Conservation (phyloP, 2,329 filamentous ascomycete genomes). For the Sclerotinia minor region DNA sequence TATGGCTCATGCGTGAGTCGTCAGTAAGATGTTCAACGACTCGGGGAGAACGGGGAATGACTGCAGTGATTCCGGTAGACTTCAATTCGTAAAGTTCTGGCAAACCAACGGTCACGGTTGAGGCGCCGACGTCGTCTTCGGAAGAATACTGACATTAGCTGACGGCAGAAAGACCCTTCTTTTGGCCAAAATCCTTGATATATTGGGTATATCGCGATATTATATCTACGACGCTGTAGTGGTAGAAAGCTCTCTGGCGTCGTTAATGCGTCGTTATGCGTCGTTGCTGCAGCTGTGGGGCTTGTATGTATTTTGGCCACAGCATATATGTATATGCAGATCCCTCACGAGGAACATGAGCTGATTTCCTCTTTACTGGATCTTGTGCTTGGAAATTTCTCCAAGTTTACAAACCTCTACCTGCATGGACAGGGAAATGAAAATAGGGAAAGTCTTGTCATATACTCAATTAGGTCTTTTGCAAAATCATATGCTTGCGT, state of each 20-base stretch:
- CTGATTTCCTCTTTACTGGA: constrained; percentile 15
- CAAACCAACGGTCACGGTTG: constrained; percentile 19
- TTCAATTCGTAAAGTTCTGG: constrained; percentile 18
- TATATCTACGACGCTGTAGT: constrained; percentile 20
- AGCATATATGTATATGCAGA: constrained; percentile 24
- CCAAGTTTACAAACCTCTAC: constrained; percentile 10
- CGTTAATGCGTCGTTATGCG: background rate
- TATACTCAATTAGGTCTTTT: constrained; percentile 18
- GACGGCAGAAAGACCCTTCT: constrained; percentile 16
- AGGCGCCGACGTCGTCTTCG: constrained; percentile 14
- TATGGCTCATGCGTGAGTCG: constrained; percentile 4
- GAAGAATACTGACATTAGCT: constrained; percentile 18
- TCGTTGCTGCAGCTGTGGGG: constrained; percentile 15
- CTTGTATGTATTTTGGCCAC: constrained; percentile 4
- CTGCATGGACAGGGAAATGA: constrained; percentile 2
- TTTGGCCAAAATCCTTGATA: constrained; percentile 20
- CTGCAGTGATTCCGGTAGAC: constrained; percentile 22
- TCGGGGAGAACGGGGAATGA: constrained; percentile 20
- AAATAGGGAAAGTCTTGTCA: constrained; percentile 1
- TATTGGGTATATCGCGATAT: constrained; percentile 13
- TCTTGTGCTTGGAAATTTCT: constrained; percentile 11
- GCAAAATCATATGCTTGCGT: background rate
- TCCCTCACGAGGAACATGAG: constrained; percentile 20
- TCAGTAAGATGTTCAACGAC: background rate
- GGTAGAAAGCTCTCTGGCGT: constrained; percentile 16